phyloP scores from a whole-genome alignment of 1,139 yeast species.

The Saccharomyces hybrid region DNA sequence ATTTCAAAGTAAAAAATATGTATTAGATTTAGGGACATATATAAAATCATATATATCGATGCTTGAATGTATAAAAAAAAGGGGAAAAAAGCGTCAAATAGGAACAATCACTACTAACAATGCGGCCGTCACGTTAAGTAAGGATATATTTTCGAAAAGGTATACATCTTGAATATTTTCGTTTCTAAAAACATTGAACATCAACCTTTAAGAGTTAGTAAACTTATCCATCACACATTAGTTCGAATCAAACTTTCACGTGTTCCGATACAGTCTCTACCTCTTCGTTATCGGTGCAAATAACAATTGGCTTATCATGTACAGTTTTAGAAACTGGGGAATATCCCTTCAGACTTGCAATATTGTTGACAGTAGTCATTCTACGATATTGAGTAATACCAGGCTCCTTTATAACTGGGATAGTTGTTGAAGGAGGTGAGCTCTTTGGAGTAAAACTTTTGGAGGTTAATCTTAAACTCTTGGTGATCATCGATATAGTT shows the following conservation, averaged over 20 bases:
- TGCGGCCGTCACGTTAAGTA: too few relatives aligned
- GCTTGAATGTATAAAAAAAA: too few relatives aligned
- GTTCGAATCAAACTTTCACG: slow-evolving; percentile 20
- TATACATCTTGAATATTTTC: too few relatives aligned
- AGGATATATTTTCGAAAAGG: too few relatives aligned
- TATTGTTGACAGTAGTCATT: background rate
- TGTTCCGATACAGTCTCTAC: slow-evolving; percentile 21
- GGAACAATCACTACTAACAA: too few relatives aligned
- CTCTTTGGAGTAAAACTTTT: slow-evolving; percentile 11
- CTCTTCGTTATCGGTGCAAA: slow-evolving; percentile 23
- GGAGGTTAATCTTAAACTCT: slow-evolving; percentile 7
- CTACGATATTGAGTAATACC: background rate
- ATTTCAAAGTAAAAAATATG: too few relatives aligned
- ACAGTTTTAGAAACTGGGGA: background rate
- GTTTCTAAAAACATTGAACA: too few relatives aligned
- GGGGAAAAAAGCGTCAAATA: too few relatives aligned
- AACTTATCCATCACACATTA: too few relatives aligned
- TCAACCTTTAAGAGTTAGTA: too few relatives aligned
- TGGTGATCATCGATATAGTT: slow-evolving; percentile 5
- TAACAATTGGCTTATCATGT: slow-evolving; percentile 9
- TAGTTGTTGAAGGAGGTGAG: slow-evolving; percentile 12
- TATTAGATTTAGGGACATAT: too few relatives aligned
- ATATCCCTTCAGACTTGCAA: background rate
- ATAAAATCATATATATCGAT: too few relatives aligned
- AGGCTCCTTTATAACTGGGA: slow-evolving; percentile 9